Percentiles rank a stretch among this genome's conserved stretches.
phyloP scores from a whole-genome alignment of 257 asterid species.

The Anisodus acutangulus region DNA sequence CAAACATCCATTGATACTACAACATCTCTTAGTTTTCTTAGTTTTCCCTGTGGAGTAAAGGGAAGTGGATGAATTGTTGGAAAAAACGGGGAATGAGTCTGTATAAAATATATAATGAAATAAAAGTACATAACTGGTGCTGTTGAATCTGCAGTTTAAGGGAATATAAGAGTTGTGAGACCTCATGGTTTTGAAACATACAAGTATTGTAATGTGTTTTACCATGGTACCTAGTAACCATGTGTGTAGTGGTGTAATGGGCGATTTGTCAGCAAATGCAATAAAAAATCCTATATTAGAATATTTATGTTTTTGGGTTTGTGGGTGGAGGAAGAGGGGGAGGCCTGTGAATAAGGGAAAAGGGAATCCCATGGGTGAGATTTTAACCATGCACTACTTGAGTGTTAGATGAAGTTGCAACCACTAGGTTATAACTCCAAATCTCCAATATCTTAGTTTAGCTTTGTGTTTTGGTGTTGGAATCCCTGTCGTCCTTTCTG shows the following conservation, averaged over 20 bases:
- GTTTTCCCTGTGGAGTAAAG: not conserved
- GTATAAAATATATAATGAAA: not conserved
- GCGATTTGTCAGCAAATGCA: not conserved
- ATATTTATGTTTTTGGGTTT: not conserved
- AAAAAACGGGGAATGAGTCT: not conserved
- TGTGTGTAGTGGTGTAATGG: not conserved
- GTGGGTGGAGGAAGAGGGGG: not conserved
- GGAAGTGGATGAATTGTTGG: not conserved
- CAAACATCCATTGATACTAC: not conserved
- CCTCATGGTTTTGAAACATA: not conserved
- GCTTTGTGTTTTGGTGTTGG: slow-evolving; percentile 18
- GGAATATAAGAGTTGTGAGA: not conserved
- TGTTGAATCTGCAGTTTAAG: not conserved
- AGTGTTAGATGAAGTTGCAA: not conserved
- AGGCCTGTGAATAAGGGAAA: not conserved
- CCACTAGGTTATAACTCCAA: not conserved
- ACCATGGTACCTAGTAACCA: not conserved
- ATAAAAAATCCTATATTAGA: not conserved
- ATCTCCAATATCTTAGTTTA: not conserved
- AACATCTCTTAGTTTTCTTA: not conserved
- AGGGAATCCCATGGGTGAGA: not conserved
- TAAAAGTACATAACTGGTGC: not conserved
- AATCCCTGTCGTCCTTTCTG: not conserved
- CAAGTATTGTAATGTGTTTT: not conserved
- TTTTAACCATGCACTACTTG: not conserved